Conservation (phyloP, 1,139 yeast genomes). For the Cylindricascospora bacillispora region DNA sequence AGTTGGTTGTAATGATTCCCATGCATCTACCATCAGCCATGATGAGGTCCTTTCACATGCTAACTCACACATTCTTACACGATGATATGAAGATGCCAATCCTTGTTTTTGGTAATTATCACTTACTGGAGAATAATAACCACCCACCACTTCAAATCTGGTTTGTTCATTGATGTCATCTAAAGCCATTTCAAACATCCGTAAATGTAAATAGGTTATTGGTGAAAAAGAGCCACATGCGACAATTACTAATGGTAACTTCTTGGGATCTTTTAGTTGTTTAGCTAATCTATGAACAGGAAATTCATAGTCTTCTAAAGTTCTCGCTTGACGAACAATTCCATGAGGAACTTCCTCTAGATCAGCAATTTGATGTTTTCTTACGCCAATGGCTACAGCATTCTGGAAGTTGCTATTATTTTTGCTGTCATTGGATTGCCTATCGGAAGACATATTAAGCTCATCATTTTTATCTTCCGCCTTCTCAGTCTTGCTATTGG, state of each 20-base stretch:
- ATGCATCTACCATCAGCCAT: conserved; percentile 98
- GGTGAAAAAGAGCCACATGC: conserved; percentile 98
- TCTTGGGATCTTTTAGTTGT: conserved; percentile 57
- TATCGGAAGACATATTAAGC: background rate
- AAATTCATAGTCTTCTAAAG: conserved; percentile 53
- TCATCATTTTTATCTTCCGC: background rate
- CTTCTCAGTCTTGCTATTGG: conserved; percentile 1
- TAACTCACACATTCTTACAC: conserved; percentile 95
- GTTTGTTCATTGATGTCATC: conserved; percentile 92
- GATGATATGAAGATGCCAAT: conserved; percentile 71
- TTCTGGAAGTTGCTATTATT: conserved; percentile 9
- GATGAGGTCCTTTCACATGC: conserved; percentile 95
- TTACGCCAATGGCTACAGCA: conserved; percentile 30
- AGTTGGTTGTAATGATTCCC: conserved; percentile 90
- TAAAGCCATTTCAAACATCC: conserved; percentile 98
- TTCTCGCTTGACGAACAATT: conserved; percentile 70
- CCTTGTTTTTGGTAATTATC: conserved; percentile 93
- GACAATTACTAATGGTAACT: conserved; percentile 82
- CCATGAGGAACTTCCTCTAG: conserved; percentile 96
- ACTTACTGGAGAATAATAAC: conserved; percentile 93
- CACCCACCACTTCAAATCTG: conserved; percentile 89
- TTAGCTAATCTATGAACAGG: conserved; percentile 79
- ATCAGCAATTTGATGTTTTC: conserved; percentile 71
- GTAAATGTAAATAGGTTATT: conserved; percentile 78
- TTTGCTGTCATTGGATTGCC: conserved; percentile 1